A percentile compares a stretch with the other conserved stretches of the same genome.
phyloP scores from a whole-genome alignment of 495 filamentous ascomycete species.

The Friedmanniomyces simplex region DNA sequence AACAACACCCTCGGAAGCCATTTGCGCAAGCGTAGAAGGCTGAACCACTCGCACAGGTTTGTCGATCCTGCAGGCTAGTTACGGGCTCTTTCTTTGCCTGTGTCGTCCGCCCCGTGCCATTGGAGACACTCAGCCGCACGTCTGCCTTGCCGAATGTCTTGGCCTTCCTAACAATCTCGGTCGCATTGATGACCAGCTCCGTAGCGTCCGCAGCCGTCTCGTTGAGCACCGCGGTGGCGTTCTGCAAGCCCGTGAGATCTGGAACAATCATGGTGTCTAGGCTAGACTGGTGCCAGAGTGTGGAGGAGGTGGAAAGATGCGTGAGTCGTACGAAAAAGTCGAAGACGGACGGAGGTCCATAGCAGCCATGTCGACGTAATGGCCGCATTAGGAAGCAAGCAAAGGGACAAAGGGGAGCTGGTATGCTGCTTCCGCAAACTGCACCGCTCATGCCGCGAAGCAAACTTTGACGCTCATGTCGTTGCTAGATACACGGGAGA shows the following conservation, averaged over 20 bases:
- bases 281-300: neutral
- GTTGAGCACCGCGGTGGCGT: neutral
- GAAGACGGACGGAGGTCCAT: neutral
- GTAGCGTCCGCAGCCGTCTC: neutral
- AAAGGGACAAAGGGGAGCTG: neutral
- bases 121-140: neutral
- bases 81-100: neutral
- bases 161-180: neutral
- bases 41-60: constrained; percentile 5
- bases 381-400: neutral
- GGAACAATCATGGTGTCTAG: constrained; percentile 5
- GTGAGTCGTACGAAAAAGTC: neutral
- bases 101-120: neutral
- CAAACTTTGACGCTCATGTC: neutral
- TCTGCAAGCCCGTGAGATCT: neutral
- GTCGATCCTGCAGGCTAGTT: neutral
- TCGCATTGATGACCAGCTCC: neutral
- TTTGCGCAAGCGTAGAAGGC: constrained; percentile 12
- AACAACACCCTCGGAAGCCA: constrained; percentile 15
- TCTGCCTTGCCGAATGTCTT: neutral
- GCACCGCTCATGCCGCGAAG: neutral
- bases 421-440: neutral
- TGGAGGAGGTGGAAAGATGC: neutral
- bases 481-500: neutral
- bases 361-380: neutral